These are phyloP conservation scores for Rhodotorula graminis DNA, from an alignment of 768 basidiomycete species.

Conservation along the genomic window DNA sequence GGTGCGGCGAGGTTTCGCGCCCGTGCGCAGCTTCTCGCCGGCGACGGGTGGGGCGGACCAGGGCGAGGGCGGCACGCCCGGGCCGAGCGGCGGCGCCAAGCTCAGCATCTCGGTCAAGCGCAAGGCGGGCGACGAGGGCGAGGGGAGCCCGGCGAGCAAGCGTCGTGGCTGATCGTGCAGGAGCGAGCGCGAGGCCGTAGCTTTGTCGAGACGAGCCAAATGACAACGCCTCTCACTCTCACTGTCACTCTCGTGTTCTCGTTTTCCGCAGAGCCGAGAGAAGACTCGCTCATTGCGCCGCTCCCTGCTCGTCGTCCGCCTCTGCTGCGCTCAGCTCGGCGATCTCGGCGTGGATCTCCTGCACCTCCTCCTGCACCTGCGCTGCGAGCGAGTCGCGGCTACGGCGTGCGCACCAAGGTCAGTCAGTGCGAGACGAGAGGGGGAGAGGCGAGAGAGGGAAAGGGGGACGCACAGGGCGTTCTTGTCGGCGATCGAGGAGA, in stretches of 20 bases:
- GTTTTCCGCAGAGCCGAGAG: too few species aligned
- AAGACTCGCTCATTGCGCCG: not conserved
- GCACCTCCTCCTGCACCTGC: slow-evolving; percentile 23
- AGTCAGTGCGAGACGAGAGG: not conserved
- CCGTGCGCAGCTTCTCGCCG: slow-evolving; percentile 30
- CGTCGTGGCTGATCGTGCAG: slow-evolving; percentile 42
- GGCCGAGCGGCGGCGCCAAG: slow-evolving; percentile 1
- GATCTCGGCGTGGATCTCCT: slow-evolving; percentile 29
- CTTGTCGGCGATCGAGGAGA: slow-evolving; percentile 9
- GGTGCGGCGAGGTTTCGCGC: slow-evolving; percentile 20
- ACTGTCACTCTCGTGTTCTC: too few species aligned
- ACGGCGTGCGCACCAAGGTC: not conserved
- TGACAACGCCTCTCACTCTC: too few species aligned
- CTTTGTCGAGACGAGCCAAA: not conserved
- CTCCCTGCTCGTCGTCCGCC: not conserved
- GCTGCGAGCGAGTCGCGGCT: slow-evolving; percentile 12
- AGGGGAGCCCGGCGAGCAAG: slow-evolving; percentile 65
- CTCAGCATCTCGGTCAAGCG: slow-evolving; percentile 62
- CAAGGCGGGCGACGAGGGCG: slow-evolving; percentile 68
- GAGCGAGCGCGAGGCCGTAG: too few species aligned
- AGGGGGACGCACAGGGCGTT: slow-evolving; percentile 13
- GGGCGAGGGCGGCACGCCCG: not conserved
- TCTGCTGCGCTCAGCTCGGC: slow-evolving; percentile 19
- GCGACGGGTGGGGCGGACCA: not conserved
- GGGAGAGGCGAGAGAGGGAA: not conserved